Evolutionary conservation across 345 rosid genomes (phyloP).

Genomic region (Hibiscus mutabilis): DNA sequence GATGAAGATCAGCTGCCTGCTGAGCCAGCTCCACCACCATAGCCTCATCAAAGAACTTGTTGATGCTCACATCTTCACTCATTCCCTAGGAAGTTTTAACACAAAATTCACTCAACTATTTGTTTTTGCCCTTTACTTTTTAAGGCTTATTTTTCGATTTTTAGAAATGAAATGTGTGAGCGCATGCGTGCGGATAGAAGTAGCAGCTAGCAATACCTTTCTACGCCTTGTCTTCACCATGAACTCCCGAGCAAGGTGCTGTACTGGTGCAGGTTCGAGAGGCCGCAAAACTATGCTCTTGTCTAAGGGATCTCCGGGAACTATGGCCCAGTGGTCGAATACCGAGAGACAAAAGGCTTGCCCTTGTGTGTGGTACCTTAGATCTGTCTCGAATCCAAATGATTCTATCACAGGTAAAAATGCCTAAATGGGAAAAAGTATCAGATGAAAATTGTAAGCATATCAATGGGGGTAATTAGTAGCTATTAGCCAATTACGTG

Average conservation of each 20-base stretch:
- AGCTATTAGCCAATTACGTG: constrained; percentile 1
- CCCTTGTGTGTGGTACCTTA: constrained; percentile 74
- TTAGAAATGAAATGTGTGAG: background rate
- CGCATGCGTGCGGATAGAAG: background rate
- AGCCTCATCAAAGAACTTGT: constrained; percentile 79
- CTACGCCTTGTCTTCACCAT: constrained; percentile 83
- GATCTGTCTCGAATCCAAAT: constrained; percentile 74
- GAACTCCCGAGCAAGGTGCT: constrained; percentile 77
- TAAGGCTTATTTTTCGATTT: background rate
- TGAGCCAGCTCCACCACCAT: constrained; percentile 75
- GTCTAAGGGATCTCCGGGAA: constrained; percentile 74
- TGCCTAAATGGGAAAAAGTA: constrained; percentile 37
- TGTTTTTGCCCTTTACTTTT: constrained; percentile 15
- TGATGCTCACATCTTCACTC: constrained; percentile 84
- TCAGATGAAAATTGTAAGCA: background rate
- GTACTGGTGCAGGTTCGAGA: constrained; percentile 75
- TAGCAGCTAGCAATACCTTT: constrained; percentile 26
- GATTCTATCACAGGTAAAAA: constrained; percentile 72
- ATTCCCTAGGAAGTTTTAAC: constrained; percentile 41
- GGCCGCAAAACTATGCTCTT: constrained; percentile 69
- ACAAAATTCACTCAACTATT: constrained; percentile 45
- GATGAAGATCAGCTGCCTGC: constrained; percentile 70
- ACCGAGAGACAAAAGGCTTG: constrained; percentile 61
- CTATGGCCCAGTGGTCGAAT: constrained; percentile 76
- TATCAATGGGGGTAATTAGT: background rate